Evolutionary conservation across 768 basidiomycete genomes (phyloP), one percentile per base, ranked within the genome.

Genomic region (Tylopilus subfusipes): DNA sequence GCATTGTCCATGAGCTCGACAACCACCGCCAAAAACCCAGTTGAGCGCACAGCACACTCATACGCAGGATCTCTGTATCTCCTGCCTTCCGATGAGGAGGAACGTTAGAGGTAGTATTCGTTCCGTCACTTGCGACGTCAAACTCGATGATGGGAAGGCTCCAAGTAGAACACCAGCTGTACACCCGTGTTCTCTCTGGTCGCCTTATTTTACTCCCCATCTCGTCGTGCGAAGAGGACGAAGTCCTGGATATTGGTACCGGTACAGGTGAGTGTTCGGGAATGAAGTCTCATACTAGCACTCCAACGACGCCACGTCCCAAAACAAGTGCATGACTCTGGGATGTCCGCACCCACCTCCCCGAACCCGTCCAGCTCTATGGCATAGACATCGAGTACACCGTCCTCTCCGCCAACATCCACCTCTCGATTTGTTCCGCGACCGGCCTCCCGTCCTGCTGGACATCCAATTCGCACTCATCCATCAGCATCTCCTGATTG

Each of bases 401-500:
- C 6, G 5, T 45, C 12, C 36, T 43, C 38, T 48, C 42, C 3
- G 13, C 57, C 45, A 59, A 54, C 25, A 42, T 66, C 39, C 64
- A 66, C 18, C 57, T 30, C 30, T 29, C 27, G 5, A 12, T 30
- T 12, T 30, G 30, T 12, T 30, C 30, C 30, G 30, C 6, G 30
- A 5, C 30, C 4, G 30, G 10, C 30, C 27, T 29, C 27, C 27
- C 27, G 27, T 29, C 27, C 5, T 63, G 63, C 24, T 72, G 73
- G 72, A 42, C 59, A 2, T 61, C 55, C 19, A 63, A 61, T 74
- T 74, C 54, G 16, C 50, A 4, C 59, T 74, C 38, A 56, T 73
- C 18, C 59, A 71, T 21, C 73, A 74, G 27, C 63, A 70, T 2
- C 61, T 74, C 22, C 60, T 74, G 1, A 59, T 70, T 8, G 58